phyloP scores from a whole-genome alignment of 1,284 basidiomycete species.

The Tilletia caries region DNA sequence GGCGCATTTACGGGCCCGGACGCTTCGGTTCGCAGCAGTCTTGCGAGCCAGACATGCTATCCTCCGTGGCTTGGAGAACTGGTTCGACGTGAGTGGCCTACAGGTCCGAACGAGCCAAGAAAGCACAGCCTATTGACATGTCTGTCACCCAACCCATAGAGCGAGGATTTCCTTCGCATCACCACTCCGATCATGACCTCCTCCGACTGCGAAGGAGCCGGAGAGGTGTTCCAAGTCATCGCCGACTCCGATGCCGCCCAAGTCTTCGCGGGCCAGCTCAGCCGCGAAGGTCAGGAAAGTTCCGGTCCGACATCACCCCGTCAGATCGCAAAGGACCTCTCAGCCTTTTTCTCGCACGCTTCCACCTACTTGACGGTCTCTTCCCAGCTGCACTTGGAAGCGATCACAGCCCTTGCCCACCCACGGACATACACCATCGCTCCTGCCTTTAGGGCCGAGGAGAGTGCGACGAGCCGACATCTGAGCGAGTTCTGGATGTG shows the following conservation, averaged over 20 bases:
- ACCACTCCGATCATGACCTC: constrained; percentile 85
- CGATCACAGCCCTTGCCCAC: constrained; percentile 68
- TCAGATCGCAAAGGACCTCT: neutral
- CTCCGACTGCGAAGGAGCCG: constrained; percentile 95
- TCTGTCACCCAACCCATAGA: neutral
- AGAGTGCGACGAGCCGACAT: constrained; percentile 81
- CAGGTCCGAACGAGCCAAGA: too few relatives aligned
- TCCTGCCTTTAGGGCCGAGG: constrained; percentile 89
- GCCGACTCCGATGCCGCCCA: constrained; percentile 52
- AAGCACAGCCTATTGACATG: neutral
- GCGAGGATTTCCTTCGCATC: constrained; percentile 71
- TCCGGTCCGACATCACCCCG: too few relatives aligned
- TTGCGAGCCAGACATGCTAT: constrained; percentile 16
- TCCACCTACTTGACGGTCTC: constrained; percentile 89
- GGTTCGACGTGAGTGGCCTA: constrained; percentile 15
- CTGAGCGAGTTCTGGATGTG: constrained; percentile 99
- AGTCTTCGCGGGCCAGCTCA: constrained; percentile 15
- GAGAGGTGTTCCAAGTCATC: constrained; percentile 77
- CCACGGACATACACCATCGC: constrained; percentile 83
- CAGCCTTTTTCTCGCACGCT: constrained; percentile 33
- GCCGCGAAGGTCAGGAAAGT: too few relatives aligned
- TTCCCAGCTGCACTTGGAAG: constrained; percentile 91
- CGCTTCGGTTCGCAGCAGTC: neutral
- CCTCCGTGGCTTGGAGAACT: constrained; percentile 26
- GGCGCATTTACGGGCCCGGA: constrained; percentile 5